Percentiles rank a stretch among this genome's conserved stretches.
phyloP scores from a whole-genome alignment of 345 rosid species.

The Dipteronia dyeriana region DNA sequence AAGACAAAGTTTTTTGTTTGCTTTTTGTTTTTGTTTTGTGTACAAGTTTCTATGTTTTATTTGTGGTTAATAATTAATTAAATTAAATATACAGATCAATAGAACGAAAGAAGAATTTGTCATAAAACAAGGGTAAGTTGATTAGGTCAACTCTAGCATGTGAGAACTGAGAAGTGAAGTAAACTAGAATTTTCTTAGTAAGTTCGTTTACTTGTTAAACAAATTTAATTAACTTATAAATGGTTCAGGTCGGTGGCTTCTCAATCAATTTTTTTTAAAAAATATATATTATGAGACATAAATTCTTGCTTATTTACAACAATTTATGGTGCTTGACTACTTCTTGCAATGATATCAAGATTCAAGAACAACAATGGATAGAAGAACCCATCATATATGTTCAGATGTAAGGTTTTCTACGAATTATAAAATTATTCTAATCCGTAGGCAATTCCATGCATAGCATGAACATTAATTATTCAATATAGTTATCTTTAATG shows the following conservation, averaged over 20 bases:
- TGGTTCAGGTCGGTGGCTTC: conserved; percentile 29
- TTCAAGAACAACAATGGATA: too few relatives aligned
- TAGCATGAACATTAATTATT: too few relatives aligned
- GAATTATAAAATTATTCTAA: too few relatives aligned
- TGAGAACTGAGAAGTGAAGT: conserved; percentile 34
- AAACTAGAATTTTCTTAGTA: conserved; percentile 18
- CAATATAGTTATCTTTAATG: too few relatives aligned
- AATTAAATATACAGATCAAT: too few relatives aligned
- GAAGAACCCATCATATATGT: too few relatives aligned
- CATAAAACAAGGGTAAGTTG: conserved; percentile 25
- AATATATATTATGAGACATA: conserved; percentile 18
- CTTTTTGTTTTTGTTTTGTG: too few relatives aligned
- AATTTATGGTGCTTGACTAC: neutral
- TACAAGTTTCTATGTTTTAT: neutral
- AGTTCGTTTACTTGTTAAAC: conserved; percentile 1
- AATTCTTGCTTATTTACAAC: conserved; percentile 24
- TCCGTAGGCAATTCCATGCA: too few relatives aligned
- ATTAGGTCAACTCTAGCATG: conserved; percentile 54
- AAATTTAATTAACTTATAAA: conserved; percentile 5
- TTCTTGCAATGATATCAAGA: neutral
- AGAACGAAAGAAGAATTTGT: neutral
- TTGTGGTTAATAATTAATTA: neutral
- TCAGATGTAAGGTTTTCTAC: too few relatives aligned
- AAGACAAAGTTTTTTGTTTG: neutral
- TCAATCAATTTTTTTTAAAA: neutral